These are phyloP conservation scores for Anthostomella pinea DNA, from an alignment of 2,329 filamentous ascomycete genomes.

Conservation along the genomic window DNA sequence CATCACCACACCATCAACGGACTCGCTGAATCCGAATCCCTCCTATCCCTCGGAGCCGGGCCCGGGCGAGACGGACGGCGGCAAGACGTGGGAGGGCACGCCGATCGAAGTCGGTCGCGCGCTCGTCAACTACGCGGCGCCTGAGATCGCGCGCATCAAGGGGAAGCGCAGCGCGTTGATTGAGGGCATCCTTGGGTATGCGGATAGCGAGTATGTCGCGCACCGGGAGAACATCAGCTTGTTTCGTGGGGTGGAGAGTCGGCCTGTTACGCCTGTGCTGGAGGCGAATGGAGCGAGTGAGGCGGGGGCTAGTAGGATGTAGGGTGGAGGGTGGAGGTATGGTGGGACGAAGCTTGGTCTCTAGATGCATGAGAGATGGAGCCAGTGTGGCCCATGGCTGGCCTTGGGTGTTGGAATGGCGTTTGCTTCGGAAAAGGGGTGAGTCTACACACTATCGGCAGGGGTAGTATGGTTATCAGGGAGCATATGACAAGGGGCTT, in stretches of 20 bases:
- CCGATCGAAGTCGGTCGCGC: slow-evolving; percentile 79
- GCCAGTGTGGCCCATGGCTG: slow-evolving; percentile 3
- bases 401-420: too few species aligned
- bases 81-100: slow-evolving; percentile 47
- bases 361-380: slow-evolving; percentile 2
- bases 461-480: too few species aligned
- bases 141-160: slow-evolving; percentile 80
- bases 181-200: slow-evolving; percentile 76
- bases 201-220: slow-evolving; percentile 91
- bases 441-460: too few species aligned
- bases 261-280: slow-evolving; percentile 48
- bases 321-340: slow-evolving; percentile 11
- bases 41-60: slow-evolving; percentile 8
- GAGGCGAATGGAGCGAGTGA: slow-evolving; percentile 22
- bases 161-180: slow-evolving; percentile 84
- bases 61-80: slow-evolving; percentile 30
- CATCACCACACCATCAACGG: slow-evolving; percentile 1
- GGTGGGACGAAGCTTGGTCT: too few species aligned
- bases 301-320: too few species aligned
- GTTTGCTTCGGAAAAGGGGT: too few species aligned
- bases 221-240: slow-evolving; percentile 85
- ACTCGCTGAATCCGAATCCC: slow-evolving; percentile 14
- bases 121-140: slow-evolving; percentile 87
- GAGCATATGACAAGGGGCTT: too few species aligned
- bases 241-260: slow-evolving; percentile 50